Evolutionary conservation across 805 yeast genomes (phyloP).

Genomic region (Teunomyces pallodes): DNA sequence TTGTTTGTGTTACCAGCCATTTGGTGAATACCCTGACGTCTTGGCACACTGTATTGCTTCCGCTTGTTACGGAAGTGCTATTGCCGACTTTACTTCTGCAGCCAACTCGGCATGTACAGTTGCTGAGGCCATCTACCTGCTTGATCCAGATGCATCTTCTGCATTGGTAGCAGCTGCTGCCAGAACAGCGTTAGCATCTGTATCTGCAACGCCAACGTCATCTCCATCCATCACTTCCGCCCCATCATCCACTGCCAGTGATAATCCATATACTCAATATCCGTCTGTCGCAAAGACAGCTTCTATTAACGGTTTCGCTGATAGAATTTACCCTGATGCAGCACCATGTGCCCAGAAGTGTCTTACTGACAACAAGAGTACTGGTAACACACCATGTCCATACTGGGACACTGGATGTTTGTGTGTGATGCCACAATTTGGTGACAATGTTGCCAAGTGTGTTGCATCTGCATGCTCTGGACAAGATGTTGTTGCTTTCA

Average conservation of each 20-base stretch:
- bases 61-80: constrained; percentile 36
- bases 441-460: constrained; percentile 32
- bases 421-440: constrained; percentile 37
- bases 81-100: constrained; percentile 36
- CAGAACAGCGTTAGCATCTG: constrained; percentile 18
- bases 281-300: constrained; percentile 35
- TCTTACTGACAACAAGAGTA: constrained; percentile 19
- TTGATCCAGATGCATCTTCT: constrained; percentile 9
- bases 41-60: constrained; percentile 44
- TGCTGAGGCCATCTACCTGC: constrained; percentile 16
- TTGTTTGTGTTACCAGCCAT: constrained; percentile 42
- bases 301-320: constrained; percentile 42
- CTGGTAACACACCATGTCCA: constrained; percentile 40
- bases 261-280: constrained; percentile 23
- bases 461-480: constrained; percentile 25
- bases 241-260: constrained; percentile 6
- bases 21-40: constrained; percentile 32
- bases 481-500: constrained; percentile 25
- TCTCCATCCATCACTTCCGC: constrained; percentile 9
- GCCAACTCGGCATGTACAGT: constrained; percentile 43
- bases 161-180: constrained; percentile 6
- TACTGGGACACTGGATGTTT: constrained; percentile 46
- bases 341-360: constrained; percentile 38
- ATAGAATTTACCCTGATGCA: constrained; percentile 27
- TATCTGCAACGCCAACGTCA: constrained; percentile 15